These are phyloP conservation scores for Oidiodendron maius DNA, from an alignment of 495 filamentous ascomycete species.

Conservation along the genomic window DNA sequence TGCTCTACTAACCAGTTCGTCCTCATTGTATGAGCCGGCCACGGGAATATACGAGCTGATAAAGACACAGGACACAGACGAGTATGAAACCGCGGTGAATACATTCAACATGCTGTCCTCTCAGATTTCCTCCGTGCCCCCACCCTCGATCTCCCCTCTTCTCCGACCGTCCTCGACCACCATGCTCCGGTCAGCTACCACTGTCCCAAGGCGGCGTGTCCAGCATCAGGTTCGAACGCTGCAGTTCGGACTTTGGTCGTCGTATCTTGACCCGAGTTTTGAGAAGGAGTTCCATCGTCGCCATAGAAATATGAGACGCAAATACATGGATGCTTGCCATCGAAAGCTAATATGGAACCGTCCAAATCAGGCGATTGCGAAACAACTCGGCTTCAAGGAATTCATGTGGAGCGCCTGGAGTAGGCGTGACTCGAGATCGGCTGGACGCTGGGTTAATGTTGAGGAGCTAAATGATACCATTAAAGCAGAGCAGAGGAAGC, in stretches of 20 bases:
- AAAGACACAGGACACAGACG: not conserved
- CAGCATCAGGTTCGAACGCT: conserved; percentile 37
- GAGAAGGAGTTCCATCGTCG: conserved; percentile 33
- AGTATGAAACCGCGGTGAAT: conserved; percentile 12
- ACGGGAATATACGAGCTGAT: not conserved
- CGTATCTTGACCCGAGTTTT: conserved; percentile 31
- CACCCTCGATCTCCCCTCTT: not conserved
- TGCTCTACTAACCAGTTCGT: too few relatives aligned
- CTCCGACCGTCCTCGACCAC: conserved; percentile 1
- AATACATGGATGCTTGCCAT: conserved; percentile 32
- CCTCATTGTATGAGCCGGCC: too few relatives aligned
- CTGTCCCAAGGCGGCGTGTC: conserved; percentile 10
- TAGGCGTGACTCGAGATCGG: conserved; percentile 1
- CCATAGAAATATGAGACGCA: conserved; percentile 31
- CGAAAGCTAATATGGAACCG: conserved; percentile 34
- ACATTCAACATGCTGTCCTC: conserved; percentile 14
- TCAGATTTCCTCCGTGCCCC: conserved; percentile 3
- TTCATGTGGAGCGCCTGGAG: conserved; percentile 32
- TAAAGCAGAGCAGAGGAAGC: not conserved
- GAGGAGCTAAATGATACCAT: conserved; percentile 9
- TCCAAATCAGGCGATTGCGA: conserved; percentile 10
- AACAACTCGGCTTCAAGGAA: conserved; percentile 26
- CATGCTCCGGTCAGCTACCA: conserved; percentile 12
- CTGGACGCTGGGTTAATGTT: conserved; percentile 17
- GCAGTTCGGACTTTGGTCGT: conserved; percentile 38